Percentiles rank a stretch among this genome's conserved stretches.
phyloP scores from a whole-genome alignment of 116 monocot species.

The Dioscorea cayenensis region DNA sequence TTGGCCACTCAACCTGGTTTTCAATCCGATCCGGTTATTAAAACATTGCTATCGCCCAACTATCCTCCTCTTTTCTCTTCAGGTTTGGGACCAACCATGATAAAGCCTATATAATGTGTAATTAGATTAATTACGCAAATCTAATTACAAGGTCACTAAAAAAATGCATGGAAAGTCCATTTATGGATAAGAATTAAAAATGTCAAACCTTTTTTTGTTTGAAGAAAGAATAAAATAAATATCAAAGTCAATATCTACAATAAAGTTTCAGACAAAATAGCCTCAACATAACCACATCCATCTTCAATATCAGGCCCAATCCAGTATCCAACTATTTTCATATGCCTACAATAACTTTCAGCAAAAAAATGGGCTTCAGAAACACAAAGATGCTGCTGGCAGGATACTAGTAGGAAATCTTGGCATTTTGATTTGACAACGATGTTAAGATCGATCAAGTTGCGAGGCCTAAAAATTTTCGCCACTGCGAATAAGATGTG shows the following conservation, averaged over 20 bases:
- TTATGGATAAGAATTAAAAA: too few relatives aligned
- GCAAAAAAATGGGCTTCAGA: neutral
- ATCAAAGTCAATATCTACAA: neutral
- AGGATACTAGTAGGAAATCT: neutral
- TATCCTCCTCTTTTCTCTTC: too few relatives aligned
- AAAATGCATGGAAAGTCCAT: too few relatives aligned
- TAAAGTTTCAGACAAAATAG: slow-evolving; percentile 20
- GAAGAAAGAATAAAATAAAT: too few relatives aligned
- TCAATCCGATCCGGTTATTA: too few relatives aligned
- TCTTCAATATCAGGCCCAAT: slow-evolving; percentile 69
- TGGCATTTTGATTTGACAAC: neutral
- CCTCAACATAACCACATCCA: slow-evolving; percentile 62
- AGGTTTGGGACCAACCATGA: too few relatives aligned
- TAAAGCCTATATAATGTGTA: too few relatives aligned
- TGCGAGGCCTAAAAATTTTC: neutral
- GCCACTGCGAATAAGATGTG: neutral
- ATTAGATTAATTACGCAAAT: too few relatives aligned
- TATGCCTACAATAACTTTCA: neutral
- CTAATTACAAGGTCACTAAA: too few relatives aligned
- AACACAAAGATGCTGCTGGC: neutral
- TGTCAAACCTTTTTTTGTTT: too few relatives aligned
- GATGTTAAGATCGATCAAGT: neutral
- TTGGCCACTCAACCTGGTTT: too few relatives aligned
- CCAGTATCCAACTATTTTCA: slow-evolving; percentile 52
- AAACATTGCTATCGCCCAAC: too few relatives aligned